These are phyloP conservation scores for Xylaria polymorpha DNA, from an alignment of 2,329 filamentous ascomycete genomes.

Conservation along the genomic window DNA sequence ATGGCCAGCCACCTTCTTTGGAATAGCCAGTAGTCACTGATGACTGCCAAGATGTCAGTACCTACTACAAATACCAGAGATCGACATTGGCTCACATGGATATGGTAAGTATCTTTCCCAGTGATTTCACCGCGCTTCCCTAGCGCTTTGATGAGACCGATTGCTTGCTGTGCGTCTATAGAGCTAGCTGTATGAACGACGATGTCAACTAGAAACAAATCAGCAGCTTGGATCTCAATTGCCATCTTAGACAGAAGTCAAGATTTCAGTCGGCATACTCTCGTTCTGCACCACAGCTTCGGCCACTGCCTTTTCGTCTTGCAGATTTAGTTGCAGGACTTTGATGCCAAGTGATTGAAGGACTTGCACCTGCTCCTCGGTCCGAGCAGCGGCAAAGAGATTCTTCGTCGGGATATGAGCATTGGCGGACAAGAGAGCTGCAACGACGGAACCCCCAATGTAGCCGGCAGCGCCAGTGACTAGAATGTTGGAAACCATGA, in stretches of 20 bases:
- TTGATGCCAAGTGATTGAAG: constrained; percentile 50
- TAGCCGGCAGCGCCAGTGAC: constrained; percentile 45
- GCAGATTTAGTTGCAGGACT: constrained; percentile 50
- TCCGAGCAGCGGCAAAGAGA: constrained; percentile 51
- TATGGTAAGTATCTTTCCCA: constrained; percentile 1
- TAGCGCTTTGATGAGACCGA: constrained; percentile 51
- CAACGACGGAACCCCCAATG: constrained; percentile 52
- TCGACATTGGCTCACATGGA: neutral
- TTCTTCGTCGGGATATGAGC: constrained; percentile 41
- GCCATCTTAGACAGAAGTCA: neutral
- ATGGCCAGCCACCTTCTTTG: constrained; percentile 49
- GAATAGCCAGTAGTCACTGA: constrained; percentile 47
- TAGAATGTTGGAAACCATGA: constrained; percentile 44
- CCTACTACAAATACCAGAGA: neutral
- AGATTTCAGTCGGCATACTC: constrained; percentile 22
- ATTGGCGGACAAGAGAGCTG: constrained; percentile 47
- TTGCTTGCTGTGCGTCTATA: constrained; percentile 43
- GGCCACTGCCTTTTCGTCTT: constrained; percentile 43
- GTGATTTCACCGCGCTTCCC: constrained; percentile 45
- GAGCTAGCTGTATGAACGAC: constrained; percentile 53
- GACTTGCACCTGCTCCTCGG: constrained; percentile 49
- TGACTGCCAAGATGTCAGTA: constrained; percentile 39
- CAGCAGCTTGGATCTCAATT: constrained; percentile 35
- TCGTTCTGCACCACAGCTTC: constrained; percentile 37
- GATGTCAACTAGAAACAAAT: constrained; percentile 49